phyloP scores from a whole-genome alignment of 148 eudicot genomes.

The Fagopyrum homotropicum region DNA sequence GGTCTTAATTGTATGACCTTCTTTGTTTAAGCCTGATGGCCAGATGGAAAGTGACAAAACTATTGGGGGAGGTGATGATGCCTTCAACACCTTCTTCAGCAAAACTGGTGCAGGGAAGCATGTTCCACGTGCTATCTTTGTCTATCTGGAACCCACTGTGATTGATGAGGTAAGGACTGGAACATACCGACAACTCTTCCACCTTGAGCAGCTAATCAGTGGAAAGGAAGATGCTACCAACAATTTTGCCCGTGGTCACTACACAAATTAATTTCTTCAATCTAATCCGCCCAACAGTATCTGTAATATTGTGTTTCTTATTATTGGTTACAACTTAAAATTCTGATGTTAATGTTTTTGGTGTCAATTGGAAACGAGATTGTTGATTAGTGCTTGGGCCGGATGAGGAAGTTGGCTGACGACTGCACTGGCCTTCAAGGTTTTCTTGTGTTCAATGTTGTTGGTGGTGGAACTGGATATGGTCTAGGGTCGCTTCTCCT shows the following conservation, averaged over 20 bases:
- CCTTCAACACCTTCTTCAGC: constrained; percentile 14
- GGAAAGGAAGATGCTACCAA: neutral
- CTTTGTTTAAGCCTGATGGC: too few relatives aligned
- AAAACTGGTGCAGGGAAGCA: constrained; percentile 13
- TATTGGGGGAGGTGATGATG: constrained; percentile 14
- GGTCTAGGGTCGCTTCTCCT: too few relatives aligned
- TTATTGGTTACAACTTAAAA: neutral
- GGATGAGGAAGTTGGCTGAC: constrained; percentile 13
- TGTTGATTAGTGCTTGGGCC: constrained; percentile 11
- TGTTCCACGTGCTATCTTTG: constrained; percentile 13
- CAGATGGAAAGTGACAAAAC: constrained; percentile 13
- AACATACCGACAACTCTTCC: too few relatives aligned
- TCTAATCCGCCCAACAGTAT: neutral
- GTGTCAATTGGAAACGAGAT: constrained; percentile 8
- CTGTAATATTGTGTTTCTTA: neutral
- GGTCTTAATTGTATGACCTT: too few relatives aligned
- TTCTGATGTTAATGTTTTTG: neutral
- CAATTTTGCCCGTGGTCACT: constrained; percentile 11
- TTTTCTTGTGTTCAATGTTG: constrained; percentile 1
- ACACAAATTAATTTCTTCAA: neutral
- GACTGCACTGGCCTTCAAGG: constrained; percentile 14
- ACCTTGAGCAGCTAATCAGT: too few relatives aligned
- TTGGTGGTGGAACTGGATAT: too few relatives aligned
- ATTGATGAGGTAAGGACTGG: neutral
- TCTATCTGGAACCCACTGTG: constrained; percentile 12